A percentile compares a stretch with the other conserved stretches of the same genome.
These are phyloP conservation scores for Zygosaccharomyces lentus DNA, from an alignment of 805 yeast species.

Conservation along the genomic window DNA sequence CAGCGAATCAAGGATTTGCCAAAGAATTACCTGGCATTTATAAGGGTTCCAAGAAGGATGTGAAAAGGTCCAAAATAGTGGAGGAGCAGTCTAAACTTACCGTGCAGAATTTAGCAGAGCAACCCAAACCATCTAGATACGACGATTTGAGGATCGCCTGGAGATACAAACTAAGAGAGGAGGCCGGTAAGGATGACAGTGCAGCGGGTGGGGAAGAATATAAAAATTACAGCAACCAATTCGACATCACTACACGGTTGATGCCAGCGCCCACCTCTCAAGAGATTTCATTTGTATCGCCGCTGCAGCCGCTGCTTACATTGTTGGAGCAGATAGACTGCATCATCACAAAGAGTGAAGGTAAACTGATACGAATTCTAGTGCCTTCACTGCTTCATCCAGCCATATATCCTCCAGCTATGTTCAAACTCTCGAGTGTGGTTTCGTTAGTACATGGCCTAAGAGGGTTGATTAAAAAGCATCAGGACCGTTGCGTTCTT, in stretches of 20 bases:
- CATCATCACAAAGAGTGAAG: conserved; percentile 41
- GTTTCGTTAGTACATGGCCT: conserved; percentile 61
- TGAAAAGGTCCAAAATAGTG: conserved; percentile 53
- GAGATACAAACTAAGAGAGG: conserved; percentile 68
- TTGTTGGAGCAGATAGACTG: conserved; percentile 42
- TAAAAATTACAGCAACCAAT: conserved; percentile 58
- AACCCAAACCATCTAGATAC: conserved; percentile 23
- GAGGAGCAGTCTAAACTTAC: conserved; percentile 60
- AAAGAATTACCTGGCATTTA: conserved; percentile 73
- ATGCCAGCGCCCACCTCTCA: conserved; percentile 59
- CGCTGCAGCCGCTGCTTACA: conserved; percentile 28
- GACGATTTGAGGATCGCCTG: conserved; percentile 82
- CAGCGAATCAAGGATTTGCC: conserved; percentile 55
- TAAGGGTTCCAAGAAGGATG: conserved; percentile 61
- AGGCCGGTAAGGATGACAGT: conserved; percentile 18
- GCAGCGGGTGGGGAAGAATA: conserved; percentile 32
- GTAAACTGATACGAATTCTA: conserved; percentile 56
- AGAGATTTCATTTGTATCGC: conserved; percentile 57
- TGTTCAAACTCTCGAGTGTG: conserved; percentile 44
- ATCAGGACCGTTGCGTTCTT: conserved; percentile 45
- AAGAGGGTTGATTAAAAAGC: conserved; percentile 47
- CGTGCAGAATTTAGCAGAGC: conserved; percentile 58
- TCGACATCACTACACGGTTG: conserved; percentile 71
- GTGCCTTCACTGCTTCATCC: conserved; percentile 82
- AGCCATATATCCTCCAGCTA: conserved; percentile 54